A percentile compares a stretch with the other conserved stretches of the same genome.
Conservation (phyloP, 352 stramenopile genomes). For the Thalassiosira mediterranea region DNA sequence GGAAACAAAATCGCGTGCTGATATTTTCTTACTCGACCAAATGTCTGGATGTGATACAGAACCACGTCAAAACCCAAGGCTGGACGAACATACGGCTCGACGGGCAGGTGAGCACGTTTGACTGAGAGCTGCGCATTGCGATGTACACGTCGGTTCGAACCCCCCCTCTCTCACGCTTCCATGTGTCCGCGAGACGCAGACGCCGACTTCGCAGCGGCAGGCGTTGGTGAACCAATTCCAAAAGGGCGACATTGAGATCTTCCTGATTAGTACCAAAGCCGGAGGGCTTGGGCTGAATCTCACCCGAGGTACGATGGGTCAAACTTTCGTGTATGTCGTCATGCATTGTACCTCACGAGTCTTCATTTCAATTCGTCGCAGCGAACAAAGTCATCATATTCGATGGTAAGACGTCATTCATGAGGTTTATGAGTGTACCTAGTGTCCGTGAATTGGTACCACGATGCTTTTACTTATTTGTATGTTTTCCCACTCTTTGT, state of each 20-base stretch:
- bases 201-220: slow-evolving; percentile 55
- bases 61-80: slow-evolving; percentile 59
- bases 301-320: slow-evolving; percentile 38
- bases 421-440: slow-evolving; percentile 2
- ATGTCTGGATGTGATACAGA: slow-evolving; percentile 83
- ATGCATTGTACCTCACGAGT: background rate
- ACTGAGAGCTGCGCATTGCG: slow-evolving; percentile 20
- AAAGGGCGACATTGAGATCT: slow-evolving; percentile 70
- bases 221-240: slow-evolving; percentile 77
- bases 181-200: too few relatives aligned
- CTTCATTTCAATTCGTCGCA: too few relatives aligned
- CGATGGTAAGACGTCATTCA: slow-evolving; percentile 37
- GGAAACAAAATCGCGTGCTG: slow-evolving; percentile 65
- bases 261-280: slow-evolving; percentile 84
- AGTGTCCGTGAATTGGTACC: background rate
- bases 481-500: slow-evolving; percentile 22
- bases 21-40: slow-evolving; percentile 83
- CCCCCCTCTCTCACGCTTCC: too few relatives aligned
- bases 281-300: slow-evolving; percentile 83
- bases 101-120: slow-evolving; percentile 40
- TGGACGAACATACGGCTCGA: slow-evolving; percentile 51
- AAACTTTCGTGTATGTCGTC: background rate
- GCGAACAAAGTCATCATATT: slow-evolving; percentile 67
- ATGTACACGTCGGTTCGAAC: too few relatives aligned
- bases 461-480: too few relatives aligned